Evolutionary conservation across 257 asterid species (phyloP), one percentile per base, ranked within the genome.

Genomic region (Solanum clarkiae): DNA sequence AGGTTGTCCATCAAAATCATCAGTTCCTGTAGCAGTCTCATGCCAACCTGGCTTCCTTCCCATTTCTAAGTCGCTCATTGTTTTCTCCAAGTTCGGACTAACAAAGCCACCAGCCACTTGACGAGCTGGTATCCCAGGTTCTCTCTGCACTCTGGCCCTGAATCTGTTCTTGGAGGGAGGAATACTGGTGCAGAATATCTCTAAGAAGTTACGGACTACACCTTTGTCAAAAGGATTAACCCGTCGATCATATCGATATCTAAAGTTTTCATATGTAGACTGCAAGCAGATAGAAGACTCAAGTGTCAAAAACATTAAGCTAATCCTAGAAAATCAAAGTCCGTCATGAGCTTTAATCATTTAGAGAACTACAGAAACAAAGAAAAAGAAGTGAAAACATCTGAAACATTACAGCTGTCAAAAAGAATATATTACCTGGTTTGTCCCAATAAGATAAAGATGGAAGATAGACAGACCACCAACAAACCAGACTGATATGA

Each of bases 381-480:
- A 12, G 45, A 42, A 57, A 60, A 60, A 51, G 62, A 47, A 65
- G 22, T 56, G 42, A 40, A 81, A 81, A n/a, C 75, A 81, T 26
- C 49, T 45, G 47, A 83, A 83, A 55, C 65, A n/a, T 10, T 51
- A 22, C 62, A 75, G 16, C 85, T 80, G 42, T 85, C 66, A 55
- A 88, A 87, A 86, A 44, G 71, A 84, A 85, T 54, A 57, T 84
- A 47, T 47, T 75, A 97, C 99, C 98, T 95, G 99, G 90, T 97
- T 97, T 6, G 97, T 90, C 92, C 97, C 91, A 74, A 95, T 94
- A 44, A 97, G 96, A 87, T 97, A 97, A 66, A 91, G 93, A 89
- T 97, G 99, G 90, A 97, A 97, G 85, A 97, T 97, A 65, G 99
- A 92, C 87, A 97, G 97, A 53, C 99, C 99, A 83, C 99, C 99